Evolutionary conservation across 306 rosid genomes (phyloP).

Genomic region (Ormosia semicastrata): DNA sequence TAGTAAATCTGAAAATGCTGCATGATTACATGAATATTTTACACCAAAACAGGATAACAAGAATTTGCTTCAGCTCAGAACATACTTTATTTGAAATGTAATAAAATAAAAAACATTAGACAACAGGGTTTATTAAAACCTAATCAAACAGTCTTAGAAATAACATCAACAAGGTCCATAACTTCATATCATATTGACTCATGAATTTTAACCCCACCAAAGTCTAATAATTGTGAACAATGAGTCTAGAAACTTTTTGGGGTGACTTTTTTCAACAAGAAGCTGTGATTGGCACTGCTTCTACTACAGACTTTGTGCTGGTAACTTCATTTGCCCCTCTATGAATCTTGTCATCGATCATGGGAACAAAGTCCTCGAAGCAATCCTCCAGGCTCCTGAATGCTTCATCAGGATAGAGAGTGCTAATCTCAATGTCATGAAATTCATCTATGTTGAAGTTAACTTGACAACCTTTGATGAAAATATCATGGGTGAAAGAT

Average conservation of each 20-base stretch:
- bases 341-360: constrained; percentile 18
- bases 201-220: not conserved
- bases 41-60: not conserved
- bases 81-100: not conserved
- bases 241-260: not conserved
- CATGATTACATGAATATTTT: not conserved
- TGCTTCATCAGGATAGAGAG: constrained; percentile 63
- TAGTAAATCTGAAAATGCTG: not conserved
- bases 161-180: not conserved
- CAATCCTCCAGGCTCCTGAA: constrained; percentile 66
- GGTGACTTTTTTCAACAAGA: not conserved
- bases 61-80: not conserved
- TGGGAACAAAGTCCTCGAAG: constrained; percentile 44
- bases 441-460: constrained; percentile 44
- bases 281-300: constrained; percentile 47
- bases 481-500: constrained; percentile 72
- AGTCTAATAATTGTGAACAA: not conserved
- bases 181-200: not conserved
- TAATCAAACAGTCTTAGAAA: not conserved
- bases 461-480: constrained; percentile 73
- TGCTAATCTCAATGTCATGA: constrained; percentile 50
- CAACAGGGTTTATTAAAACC: not conserved
- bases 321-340: not conserved
- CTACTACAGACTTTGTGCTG: constrained; percentile 14
- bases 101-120: not conserved